A percentile compares a stretch with the other conserved stretches of the same genome.
Conservation (phyloP, 2,329 filamentous ascomycete genomes). For the Coniochaeta hoffmannii region DNA sequence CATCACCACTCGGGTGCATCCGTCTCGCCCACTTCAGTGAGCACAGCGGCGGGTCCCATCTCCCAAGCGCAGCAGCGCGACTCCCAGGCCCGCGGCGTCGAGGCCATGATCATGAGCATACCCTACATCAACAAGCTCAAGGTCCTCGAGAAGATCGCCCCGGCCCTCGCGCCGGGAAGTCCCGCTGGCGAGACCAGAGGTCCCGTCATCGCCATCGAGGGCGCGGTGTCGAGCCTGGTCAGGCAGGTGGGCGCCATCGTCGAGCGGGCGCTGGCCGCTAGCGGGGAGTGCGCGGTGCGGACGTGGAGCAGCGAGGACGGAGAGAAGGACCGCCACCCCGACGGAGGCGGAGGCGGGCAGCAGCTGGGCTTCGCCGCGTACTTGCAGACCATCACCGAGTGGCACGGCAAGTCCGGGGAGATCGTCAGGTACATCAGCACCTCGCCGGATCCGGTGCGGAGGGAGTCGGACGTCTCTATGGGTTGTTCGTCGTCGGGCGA, state of each 20-base stretch:
- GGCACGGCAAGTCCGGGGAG: slow-evolving; percentile 69
- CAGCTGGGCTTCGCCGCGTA: slow-evolving; percentile 43
- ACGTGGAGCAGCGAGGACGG: slow-evolving; percentile 34
- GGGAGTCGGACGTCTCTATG: slow-evolving; percentile 4
- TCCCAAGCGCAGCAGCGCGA: slow-evolving; percentile 11
- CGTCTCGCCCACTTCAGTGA: not conserved
- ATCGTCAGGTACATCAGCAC: slow-evolving; percentile 49
- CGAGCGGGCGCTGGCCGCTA: slow-evolving; percentile 49
- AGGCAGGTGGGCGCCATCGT: slow-evolving; percentile 56
- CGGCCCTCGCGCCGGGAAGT: slow-evolving; percentile 43
- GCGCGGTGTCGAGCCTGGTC: slow-evolving; percentile 47
- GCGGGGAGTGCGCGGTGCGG: slow-evolving; percentile 37
- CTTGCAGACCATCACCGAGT: slow-evolving; percentile 59
- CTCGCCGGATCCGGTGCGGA: slow-evolving; percentile 7
- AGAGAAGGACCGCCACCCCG: too few species aligned
- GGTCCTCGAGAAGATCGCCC: slow-evolving; percentile 68
- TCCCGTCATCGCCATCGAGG: slow-evolving; percentile 77
- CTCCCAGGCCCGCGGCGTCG: slow-evolving; percentile 39
- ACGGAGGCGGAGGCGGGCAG: slow-evolving; percentile 18
- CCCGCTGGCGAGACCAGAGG: slow-evolving; percentile 49
- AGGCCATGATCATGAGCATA: slow-evolving; percentile 69
- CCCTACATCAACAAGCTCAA: slow-evolving; percentile 69
- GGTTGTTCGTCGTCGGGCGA: not conserved
- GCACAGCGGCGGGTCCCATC: not conserved
- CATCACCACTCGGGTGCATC: not conserved